Conservation (phyloP, 345 rosid species). For the Boechera stricta region DNA sequence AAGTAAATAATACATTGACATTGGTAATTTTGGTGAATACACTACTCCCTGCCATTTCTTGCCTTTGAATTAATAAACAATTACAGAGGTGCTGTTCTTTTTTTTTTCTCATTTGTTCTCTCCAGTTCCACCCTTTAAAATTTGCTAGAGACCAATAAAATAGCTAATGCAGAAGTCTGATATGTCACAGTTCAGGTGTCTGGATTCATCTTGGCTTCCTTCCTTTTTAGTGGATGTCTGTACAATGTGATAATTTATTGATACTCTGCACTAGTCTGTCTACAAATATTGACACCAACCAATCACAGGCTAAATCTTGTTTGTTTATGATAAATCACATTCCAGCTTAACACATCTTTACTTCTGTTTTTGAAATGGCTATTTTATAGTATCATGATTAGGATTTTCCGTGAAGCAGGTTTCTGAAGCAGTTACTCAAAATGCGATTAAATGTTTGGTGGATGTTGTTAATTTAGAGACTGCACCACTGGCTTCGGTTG, state of each 20-base stretch:
- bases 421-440: constrained; percentile 62
- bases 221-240: constrained; percentile 15
- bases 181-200: constrained; percentile 14
- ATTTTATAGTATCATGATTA: constrained; percentile 17
- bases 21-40: constrained; percentile 22
- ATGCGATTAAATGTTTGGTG: constrained; percentile 67
- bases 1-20: not conserved
- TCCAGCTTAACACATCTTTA: not conserved
- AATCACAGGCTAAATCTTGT: constrained; percentile 19
- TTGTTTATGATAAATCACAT: constrained; percentile 6
- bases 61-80: not conserved
- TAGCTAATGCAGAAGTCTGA: constrained; percentile 19
- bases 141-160: constrained; percentile 22
- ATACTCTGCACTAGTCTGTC: constrained; percentile 7
- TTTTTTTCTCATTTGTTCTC: constrained; percentile 15
- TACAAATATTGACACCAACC: constrained; percentile 20
- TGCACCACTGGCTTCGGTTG: constrained; percentile 78
- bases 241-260: constrained; percentile 13
- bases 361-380: constrained; percentile 12
- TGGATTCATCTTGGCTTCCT: constrained; percentile 11
- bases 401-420: constrained; percentile 54
- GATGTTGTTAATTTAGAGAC: constrained; percentile 71
- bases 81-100: constrained; percentile 11
- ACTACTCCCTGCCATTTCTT: constrained; percentile 9
- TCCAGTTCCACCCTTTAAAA: not conserved